Evolutionary conservation across 768 basidiomycete species (phyloP), one percentile per base, ranked within the genome.

Genomic region (Amanita inopinata): DNA sequence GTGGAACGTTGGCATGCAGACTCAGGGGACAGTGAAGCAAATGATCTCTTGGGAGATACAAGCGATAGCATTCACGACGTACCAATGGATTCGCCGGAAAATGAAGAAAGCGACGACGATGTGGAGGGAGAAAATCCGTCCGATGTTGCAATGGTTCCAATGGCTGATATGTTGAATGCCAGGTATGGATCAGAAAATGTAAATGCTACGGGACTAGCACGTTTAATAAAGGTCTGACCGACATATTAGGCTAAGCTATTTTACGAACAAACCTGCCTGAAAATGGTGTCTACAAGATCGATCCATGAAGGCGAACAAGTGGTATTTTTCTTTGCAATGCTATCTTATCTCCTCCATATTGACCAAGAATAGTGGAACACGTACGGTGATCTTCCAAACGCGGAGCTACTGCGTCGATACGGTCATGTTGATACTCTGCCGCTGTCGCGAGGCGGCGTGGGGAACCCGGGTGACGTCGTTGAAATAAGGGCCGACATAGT

Each of bases 121-220:
- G 66, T 69, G 2, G 73, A 70, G 15, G 60, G 59, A 2, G 63
- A 64, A 52, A 61, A 56, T 51, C 55, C 74, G 4, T 69, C 71
- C 7, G 77, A 84, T 48, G 77, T 87, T 7, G 78, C 85, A 2
- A 92, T 98, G 91, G 85, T 97, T 3, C 93, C 94, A 0, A 79
- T 98, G 66, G 96, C 96, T 2, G 96, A 99, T 61, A 78, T 98
- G 66, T 65, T 99, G 37, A 99, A 99, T 54, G 96, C 94, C 8
- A 74, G 80, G 40, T 87, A 78, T 57, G 81, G 76, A 5, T 74
- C 74, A 28, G 84, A 91, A 57, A 98, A 97, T 49, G 92, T 90
- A 53, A 48, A 80, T 60, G 17, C 18, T 42, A 8, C 10, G 31
- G 5, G 9, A 25, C 7, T 30, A 23, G 28, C 4, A 33, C 23